A percentile compares a stretch with the other conserved stretches of the same genome.
Conservation (phyloP, 331 rosid genomes). For the Quercus lobata region DNA sequence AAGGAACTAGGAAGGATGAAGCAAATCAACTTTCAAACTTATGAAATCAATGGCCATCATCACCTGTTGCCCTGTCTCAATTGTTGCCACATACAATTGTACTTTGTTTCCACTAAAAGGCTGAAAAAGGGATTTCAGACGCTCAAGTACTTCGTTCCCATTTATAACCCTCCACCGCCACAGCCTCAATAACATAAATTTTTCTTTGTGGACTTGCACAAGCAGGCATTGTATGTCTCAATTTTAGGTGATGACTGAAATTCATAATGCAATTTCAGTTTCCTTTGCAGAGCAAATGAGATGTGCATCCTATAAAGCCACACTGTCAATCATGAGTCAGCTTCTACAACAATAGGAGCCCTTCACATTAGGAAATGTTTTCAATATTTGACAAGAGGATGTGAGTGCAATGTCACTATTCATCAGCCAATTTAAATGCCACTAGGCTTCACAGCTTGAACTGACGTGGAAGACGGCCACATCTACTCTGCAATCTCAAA, state of each 20-base stretch:
- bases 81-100: not conserved
- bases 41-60: not conserved
- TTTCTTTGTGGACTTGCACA: not conserved
- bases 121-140: not conserved
- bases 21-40: not conserved
- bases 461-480: conserved; percentile 63
- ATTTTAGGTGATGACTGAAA: too few relatives aligned
- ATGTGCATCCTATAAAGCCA: not conserved
- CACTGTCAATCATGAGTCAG: not conserved
- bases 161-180: not conserved
- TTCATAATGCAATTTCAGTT: not conserved
- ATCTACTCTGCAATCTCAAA: conserved; percentile 66
- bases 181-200: not conserved
- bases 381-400: not conserved
- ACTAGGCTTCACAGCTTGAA: conserved; percentile 45
- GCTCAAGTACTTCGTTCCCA: not conserved
- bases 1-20: not conserved
- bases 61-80: not conserved
- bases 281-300: not conserved
- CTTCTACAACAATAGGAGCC: not conserved
- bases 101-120: not conserved
- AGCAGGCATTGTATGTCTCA: not conserved
- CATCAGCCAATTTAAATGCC: not conserved
- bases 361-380: not conserved
- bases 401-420: not conserved